Percentiles rank a stretch among this genome's conserved stretches.
phyloP scores from a whole-genome alignment of 2,329 filamentous ascomycete species.

The Colletotrichum coccodes region DNA sequence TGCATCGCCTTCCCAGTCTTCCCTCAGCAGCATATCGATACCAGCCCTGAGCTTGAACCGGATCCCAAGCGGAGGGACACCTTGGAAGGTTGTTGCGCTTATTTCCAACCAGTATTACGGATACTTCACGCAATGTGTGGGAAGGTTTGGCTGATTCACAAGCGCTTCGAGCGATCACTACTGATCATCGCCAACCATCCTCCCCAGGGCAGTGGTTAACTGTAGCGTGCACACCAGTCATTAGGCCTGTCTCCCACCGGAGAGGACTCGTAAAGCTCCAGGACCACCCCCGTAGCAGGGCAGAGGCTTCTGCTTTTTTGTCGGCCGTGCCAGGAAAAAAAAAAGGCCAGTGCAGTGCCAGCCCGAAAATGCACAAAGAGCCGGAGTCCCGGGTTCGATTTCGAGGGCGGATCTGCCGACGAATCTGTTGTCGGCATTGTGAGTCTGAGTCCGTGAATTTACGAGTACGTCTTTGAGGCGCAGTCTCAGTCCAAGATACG shows the following conservation, averaged over 20 bases:
- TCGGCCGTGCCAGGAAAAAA: background rate
- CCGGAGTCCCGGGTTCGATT: conserved; percentile 18
- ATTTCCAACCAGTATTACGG: background rate
- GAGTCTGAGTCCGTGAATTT: background rate
- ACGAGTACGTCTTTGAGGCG: background rate
- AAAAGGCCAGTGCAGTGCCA: conserved; percentile 1
- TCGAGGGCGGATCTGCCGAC: background rate
- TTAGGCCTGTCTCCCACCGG: conserved; percentile 1
- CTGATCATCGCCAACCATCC: conserved; percentile 16
- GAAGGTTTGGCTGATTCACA: conserved; percentile 18
- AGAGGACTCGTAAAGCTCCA: background rate
- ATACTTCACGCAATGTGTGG: background rate
- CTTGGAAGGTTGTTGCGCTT: background rate
- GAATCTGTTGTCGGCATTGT: background rate
- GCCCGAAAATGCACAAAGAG: conserved; percentile 14
- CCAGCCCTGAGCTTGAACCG: background rate
- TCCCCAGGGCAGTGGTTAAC: conserved; percentile 24
- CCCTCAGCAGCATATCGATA: background rate
- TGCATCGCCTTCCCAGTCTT: no score
- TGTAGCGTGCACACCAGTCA: conserved; percentile 13
- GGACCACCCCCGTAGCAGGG: background rate
- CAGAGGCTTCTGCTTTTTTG: background rate
- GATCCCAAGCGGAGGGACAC: background rate
- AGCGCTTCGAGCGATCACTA: background rate
- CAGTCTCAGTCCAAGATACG: background rate